Evolutionary conservation across 2,329 filamentous ascomycete genomes (phyloP).

Genomic region (Didymella pomorum): DNA sequence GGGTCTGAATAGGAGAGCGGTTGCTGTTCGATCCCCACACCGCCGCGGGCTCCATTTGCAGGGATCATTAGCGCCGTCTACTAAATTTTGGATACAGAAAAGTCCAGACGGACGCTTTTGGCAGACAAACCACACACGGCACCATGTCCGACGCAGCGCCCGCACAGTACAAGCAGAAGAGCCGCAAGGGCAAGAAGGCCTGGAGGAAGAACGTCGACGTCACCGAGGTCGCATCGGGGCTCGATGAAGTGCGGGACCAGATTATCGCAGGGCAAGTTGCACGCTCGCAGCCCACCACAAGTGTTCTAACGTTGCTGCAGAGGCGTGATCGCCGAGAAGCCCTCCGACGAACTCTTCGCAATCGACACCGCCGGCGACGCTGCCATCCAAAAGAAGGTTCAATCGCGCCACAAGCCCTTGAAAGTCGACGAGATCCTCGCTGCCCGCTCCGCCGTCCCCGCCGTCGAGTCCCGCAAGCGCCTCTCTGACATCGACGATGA

Average conservation of each 20-base stretch:
- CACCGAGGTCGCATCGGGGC: slow-evolving; percentile 80
- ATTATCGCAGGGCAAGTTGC: slow-evolving; percentile 81
- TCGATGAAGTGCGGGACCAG: slow-evolving; percentile 85
- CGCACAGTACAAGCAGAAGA: slow-evolving; percentile 84
- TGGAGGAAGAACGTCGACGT: slow-evolving; percentile 99
- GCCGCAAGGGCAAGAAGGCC: slow-evolving; percentile 96
- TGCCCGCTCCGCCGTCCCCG: slow-evolving; percentile 80
- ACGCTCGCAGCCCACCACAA: neutral
- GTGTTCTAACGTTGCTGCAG: slow-evolving; percentile 56
- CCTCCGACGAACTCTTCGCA: slow-evolving; percentile 83
- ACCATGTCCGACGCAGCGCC: slow-evolving; percentile 63
- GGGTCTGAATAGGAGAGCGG: slow-evolving; percentile 11
- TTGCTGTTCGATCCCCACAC: slow-evolving; percentile 16
- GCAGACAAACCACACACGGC: neutral
- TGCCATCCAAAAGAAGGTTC: slow-evolving; percentile 69
- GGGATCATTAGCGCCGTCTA: slow-evolving; percentile 14
- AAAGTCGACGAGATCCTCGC: slow-evolving; percentile 93
- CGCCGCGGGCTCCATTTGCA: slow-evolving; percentile 3
- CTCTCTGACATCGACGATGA: slow-evolving; percentile 74
- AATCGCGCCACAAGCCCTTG: slow-evolving; percentile 77
- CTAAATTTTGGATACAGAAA: slow-evolving; percentile 18
- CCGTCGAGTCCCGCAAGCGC: slow-evolving; percentile 81
- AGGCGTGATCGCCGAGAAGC: slow-evolving; percentile 84
- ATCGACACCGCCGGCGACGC: slow-evolving; percentile 78
- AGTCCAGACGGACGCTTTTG: neutral